Percentiles rank a stretch among this genome's conserved stretches.
phyloP scores from a whole-genome alignment of 2,329 filamentous ascomycete genomes.

The Shiraia sp. region DNA sequence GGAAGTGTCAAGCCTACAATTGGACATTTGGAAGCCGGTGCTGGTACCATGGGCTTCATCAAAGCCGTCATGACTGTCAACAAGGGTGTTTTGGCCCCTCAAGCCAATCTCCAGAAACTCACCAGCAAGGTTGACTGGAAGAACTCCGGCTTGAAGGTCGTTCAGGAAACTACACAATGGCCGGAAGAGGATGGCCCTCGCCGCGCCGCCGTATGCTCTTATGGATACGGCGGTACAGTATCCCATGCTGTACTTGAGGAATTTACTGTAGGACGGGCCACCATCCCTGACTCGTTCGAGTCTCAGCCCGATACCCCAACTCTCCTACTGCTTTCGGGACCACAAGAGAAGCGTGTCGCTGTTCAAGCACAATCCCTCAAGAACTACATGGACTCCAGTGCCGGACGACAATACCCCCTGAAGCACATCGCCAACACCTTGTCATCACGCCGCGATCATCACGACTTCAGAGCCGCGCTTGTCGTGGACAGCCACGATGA shows the following conservation, averaged over 20 bases:
- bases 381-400: constrained; percentile 5
- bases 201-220: constrained; percentile 17
- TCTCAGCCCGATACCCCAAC: constrained; percentile 1
- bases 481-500: constrained; percentile 7
- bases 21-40: constrained; percentile 28
- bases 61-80: constrained; percentile 32
- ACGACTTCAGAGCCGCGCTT: constrained; percentile 7
- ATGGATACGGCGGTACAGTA: constrained; percentile 23
- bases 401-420: constrained; percentile 3
- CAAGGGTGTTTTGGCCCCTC: constrained; percentile 32
- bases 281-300: constrained; percentile 1
- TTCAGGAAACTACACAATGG: constrained; percentile 16
- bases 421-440: constrained; percentile 17
- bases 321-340: constrained; percentile 4
- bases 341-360: constrained; percentile 6
- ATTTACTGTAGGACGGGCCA: not conserved
- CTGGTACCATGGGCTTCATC: constrained; percentile 25
- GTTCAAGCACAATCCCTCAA: constrained; percentile 5
- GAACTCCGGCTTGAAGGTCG: constrained; percentile 11
- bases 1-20: constrained; percentile 40
- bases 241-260: constrained; percentile 15
- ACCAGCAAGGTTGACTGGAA: constrained; percentile 20
- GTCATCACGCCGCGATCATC: constrained; percentile 8
- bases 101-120: constrained; percentile 24
- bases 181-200: constrained; percentile 6